These are phyloP conservation scores for Exophiala calicioides DNA, from an alignment of 2,329 filamentous ascomycete genomes.

Conservation along the genomic window DNA sequence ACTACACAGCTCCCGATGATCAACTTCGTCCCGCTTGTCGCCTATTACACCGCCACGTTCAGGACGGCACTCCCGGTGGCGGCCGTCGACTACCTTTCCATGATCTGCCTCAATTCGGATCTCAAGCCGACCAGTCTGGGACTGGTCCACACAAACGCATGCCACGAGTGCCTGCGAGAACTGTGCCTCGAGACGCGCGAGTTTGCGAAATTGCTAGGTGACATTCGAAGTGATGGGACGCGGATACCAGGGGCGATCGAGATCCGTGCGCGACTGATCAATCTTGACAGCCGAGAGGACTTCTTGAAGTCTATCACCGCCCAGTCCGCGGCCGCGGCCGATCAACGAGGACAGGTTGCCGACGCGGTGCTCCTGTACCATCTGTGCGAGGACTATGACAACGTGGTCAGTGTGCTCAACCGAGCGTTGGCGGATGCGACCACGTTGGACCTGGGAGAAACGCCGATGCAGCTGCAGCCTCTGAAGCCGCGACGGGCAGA, in stretches of 20 bases:
- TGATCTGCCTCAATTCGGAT: constrained; percentile 91
- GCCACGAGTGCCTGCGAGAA: constrained; percentile 89
- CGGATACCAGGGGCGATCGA: constrained; percentile 87
- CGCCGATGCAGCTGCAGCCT: constrained; percentile 74
- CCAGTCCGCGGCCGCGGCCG: constrained; percentile 86
- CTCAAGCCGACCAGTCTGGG: constrained; percentile 68
- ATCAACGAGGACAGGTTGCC: constrained; percentile 83
- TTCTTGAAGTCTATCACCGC: constrained; percentile 91
- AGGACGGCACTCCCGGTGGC: constrained; percentile 84
- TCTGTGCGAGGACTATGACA: constrained; percentile 91
- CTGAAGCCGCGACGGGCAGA: constrained; percentile 66
- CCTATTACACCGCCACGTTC: constrained; percentile 95
- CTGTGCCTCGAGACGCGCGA: constrained; percentile 95
- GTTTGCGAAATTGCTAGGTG: constrained; percentile 89
- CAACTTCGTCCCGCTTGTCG: constrained; percentile 91
- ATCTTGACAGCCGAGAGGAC: constrained; percentile 74
- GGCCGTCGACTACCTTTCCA: constrained; percentile 86
- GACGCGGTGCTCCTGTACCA: constrained; percentile 95
- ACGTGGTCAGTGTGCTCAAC: constrained; percentile 86
- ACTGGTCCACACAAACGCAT: constrained; percentile 75
- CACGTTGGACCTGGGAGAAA: constrained; percentile 79
- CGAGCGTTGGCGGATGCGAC: constrained; percentile 87
- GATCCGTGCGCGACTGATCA: constrained; percentile 77
- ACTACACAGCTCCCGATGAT: constrained; percentile 68
- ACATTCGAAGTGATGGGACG: constrained; percentile 81